Evolutionary conservation across 768 basidiomycete species (phyloP), one percentile per base, ranked within the genome.

Genomic region (Auriscalpium microsporum): DNA sequence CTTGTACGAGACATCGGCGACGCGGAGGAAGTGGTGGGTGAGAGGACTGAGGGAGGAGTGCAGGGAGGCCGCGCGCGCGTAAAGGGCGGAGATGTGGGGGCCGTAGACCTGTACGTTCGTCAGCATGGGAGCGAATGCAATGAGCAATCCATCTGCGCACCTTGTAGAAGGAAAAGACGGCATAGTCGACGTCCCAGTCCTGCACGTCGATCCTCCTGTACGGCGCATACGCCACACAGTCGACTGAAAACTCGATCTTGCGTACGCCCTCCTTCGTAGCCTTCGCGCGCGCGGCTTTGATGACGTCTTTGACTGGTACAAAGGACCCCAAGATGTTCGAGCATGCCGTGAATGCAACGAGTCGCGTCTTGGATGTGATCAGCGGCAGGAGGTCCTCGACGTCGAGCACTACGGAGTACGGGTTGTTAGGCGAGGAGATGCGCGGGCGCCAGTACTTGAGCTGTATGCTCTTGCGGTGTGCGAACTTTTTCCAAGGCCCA

Each of bases 191-290:
- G 52, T 88, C 87, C 89, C 87, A 90, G 48, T 77, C 81, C 56
- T 75, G 78, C 14, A 88, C 87, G 60, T 90, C 82, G 34, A 90
- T 80, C 54, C 71, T 68, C 13, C 86, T 73, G 63, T 90, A 87
- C 0, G 87, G 87, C 4, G 86, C 85, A 60, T 85, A 89, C 3
- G 87, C 87, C 2, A 90, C 89, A 58, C 87, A 88, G 62, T 90
- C 89, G 3, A 90, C 75, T 1, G 76, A 79, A 13, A 89, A 72
- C 66, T 90, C 82, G 33, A 88, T 69, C 64, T 86, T 83, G 55
- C 65, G 65, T 10, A 77, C 75, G 23, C 86, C 83, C 51, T 76
- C 71, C 17, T 75, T 72, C 44, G 68, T 69, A 2, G 83, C 84
- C 16, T 75, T 71, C 9, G 69, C 71, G 13, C 86, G 68, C 9